A percentile compares a stretch with the other conserved stretches of the same genome.
These are phyloP conservation scores for Pulveroboletus sp. DNA, from an alignment of 768 basidiomycete species.

Conservation along the genomic window DNA sequence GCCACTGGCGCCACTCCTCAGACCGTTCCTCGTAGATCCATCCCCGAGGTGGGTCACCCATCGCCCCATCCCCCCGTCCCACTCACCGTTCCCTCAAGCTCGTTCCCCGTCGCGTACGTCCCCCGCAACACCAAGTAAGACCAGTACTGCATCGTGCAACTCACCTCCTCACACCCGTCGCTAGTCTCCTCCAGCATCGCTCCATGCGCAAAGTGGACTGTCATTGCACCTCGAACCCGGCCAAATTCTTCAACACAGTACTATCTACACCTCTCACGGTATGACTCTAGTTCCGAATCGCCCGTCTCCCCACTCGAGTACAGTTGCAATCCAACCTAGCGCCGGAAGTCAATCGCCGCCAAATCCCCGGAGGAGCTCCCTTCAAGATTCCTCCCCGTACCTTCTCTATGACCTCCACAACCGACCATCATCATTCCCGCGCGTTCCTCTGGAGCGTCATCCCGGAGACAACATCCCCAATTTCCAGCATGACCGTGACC, in stretches of 20 bases:
- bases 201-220: slow-evolving; percentile 28
- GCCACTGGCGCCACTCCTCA: slow-evolving; percentile 38
- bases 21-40: slow-evolving; percentile 4
- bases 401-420: slow-evolving; percentile 1
- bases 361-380: neutral
- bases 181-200: slow-evolving; percentile 11
- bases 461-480: slow-evolving; percentile 9
- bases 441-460: slow-evolving; percentile 15
- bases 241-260: slow-evolving; percentile 48
- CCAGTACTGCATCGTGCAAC: neutral
- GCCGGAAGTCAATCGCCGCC: slow-evolving; percentile 14
- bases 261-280: slow-evolving; percentile 11
- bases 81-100: slow-evolving; percentile 17
- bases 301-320: slow-evolving; percentile 2
- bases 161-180: slow-evolving; percentile 7
- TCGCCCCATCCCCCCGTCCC: neutral
- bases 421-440: slow-evolving; percentile 2
- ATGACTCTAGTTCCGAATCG: slow-evolving; percentile 2
- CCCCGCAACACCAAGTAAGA: slow-evolving; percentile 19
- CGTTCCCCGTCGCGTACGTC: slow-evolving; percentile 4
- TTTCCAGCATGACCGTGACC: slow-evolving; percentile 6
- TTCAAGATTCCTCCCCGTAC: neutral
- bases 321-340: slow-evolving; percentile 2
- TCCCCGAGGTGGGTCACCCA: slow-evolving; percentile 21
- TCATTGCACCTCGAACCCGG: slow-evolving; percentile 54